Percentiles rank a stretch among this genome's conserved stretches.
phyloP scores from a whole-genome alignment of 805 yeast genomes.

The Ogataea sp. region DNA sequence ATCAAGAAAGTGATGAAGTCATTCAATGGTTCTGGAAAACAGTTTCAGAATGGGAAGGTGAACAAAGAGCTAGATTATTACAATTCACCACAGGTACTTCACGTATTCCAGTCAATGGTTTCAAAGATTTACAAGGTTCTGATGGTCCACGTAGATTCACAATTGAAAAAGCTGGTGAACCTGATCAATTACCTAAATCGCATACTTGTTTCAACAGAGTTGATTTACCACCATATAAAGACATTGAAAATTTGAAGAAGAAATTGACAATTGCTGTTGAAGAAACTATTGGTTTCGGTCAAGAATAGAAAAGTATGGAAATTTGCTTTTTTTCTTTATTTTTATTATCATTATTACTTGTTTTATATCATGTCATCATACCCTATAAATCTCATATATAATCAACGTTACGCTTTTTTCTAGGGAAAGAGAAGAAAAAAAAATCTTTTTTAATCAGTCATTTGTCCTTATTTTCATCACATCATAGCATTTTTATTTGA shows the following conservation, averaged over 20 bases:
- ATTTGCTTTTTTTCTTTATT: background rate
- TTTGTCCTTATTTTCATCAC: no score
- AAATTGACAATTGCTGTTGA: conserved; percentile 95
- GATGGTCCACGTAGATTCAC: conserved; percentile 99
- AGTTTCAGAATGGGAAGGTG: conserved; percentile 89
- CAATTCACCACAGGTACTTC: conserved; percentile 99
- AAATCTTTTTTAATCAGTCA: no score
- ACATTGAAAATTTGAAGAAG: conserved; percentile 76
- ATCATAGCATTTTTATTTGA: no score
- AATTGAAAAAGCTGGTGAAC: conserved; percentile 95
- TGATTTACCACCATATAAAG: conserved; percentile 90
- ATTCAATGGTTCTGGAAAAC: conserved; percentile 99
- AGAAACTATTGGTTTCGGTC: conserved; percentile 98
- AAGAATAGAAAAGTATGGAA: no score
- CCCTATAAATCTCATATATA: no score
- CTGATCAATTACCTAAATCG: conserved; percentile 88
- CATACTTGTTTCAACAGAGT: conserved; percentile 99
- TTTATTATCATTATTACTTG: background rate
- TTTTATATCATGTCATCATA: background rate
- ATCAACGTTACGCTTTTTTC: no score
- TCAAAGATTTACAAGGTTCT: conserved; percentile 96
- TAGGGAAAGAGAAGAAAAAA: no score
- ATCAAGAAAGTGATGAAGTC: conserved; percentile 92
- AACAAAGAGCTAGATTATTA: conserved; percentile 88
- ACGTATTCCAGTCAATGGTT: conserved; percentile 97